phyloP scores from a whole-genome alignment of 2,329 filamentous ascomycete species.

The Microcyclospora pomicola region DNA sequence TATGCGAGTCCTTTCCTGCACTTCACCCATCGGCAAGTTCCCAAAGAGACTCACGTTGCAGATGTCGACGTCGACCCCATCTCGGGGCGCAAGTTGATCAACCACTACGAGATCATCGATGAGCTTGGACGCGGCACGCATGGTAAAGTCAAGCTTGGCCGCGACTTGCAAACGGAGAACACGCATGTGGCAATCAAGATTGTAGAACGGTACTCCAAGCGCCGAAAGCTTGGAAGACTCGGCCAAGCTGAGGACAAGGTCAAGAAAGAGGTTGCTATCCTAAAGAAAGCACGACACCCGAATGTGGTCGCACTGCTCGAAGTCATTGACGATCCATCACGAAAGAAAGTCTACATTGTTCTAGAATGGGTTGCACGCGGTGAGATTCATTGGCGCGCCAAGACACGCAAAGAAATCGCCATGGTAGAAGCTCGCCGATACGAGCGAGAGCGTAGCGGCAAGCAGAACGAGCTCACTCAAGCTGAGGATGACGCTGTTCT shows the following conservation, averaged over 20 bases:
- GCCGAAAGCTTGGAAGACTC: slow-evolving; percentile 67
- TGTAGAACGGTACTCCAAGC: slow-evolving; percentile 88
- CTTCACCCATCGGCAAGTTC: slow-evolving; percentile 34
- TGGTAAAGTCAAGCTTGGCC: slow-evolving; percentile 91
- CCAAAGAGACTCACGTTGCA: slow-evolving; percentile 63
- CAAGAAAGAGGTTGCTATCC: slow-evolving; percentile 90
- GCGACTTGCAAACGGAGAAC: slow-evolving; percentile 53
- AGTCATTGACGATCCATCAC: slow-evolving; percentile 91
- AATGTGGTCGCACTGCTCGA: slow-evolving; percentile 92
- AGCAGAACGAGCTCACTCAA: slow-evolving; percentile 28
- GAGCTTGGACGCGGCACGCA: slow-evolving; percentile 93
- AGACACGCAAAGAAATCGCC: slow-evolving; percentile 65
- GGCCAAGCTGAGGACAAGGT: slow-evolving; percentile 66
- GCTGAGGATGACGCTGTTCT: slow-evolving; percentile 34
- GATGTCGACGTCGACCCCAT: slow-evolving; percentile 78
- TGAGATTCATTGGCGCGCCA: slow-evolving; percentile 87
- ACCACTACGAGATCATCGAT: slow-evolving; percentile 93
- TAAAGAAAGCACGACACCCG: slow-evolving; percentile 96
- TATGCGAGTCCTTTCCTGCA: slow-evolving; percentile 39
- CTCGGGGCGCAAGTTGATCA: slow-evolving; percentile 90
- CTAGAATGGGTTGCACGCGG: slow-evolving; percentile 89
- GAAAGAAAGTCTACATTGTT: slow-evolving; percentile 97
- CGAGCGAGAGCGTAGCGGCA: slow-evolving; percentile 51
- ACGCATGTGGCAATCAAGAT: slow-evolving; percentile 96
- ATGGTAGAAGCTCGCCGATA: slow-evolving; percentile 68